Percentiles rank a stretch among this genome's conserved stretches.
These are phyloP conservation scores for Penicillium cosmopolitanum DNA, from an alignment of 495 filamentous ascomycete genomes.

Conservation along the genomic window DNA sequence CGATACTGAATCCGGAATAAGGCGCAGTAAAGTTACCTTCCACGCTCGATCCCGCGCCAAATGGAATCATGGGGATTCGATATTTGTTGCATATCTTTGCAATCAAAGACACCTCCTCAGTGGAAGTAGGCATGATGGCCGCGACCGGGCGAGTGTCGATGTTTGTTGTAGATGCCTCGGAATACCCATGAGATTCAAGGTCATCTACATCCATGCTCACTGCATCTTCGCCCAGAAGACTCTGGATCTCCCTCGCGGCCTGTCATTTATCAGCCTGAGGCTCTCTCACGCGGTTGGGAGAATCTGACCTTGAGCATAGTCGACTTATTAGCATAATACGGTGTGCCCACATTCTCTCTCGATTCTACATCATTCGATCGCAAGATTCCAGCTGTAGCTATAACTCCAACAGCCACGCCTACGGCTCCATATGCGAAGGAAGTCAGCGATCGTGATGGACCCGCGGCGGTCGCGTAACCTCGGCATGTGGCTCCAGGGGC, in stretches of 20 bases:
- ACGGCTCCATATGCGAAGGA: neutral
- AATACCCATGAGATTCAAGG: slow-evolving; percentile 79
- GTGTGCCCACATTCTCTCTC: neutral
- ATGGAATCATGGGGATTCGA: slow-evolving; percentile 81
- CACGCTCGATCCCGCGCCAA: slow-evolving; percentile 83
- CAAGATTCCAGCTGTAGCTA: neutral
- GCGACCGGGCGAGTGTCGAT: slow-evolving; percentile 77
- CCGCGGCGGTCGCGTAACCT: neutral
- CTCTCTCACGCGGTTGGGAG: neutral
- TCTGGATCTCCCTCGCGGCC: slow-evolving; percentile 17
- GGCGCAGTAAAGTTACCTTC: slow-evolving; percentile 90
- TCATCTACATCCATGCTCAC: slow-evolving; percentile 69
- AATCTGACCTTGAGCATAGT: slow-evolving; percentile 10
- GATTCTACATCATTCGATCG: neutral
- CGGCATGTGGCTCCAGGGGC: neutral
- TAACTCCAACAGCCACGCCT: neutral
- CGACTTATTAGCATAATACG: slow-evolving; percentile 5
- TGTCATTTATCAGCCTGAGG: neutral
- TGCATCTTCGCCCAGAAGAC: slow-evolving; percentile 16
- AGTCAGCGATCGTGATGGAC: neutral
- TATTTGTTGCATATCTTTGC: slow-evolving; percentile 82
- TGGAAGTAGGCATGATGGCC: slow-evolving; percentile 76
- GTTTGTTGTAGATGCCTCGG: slow-evolving; percentile 87
- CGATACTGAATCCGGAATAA: slow-evolving; percentile 83
- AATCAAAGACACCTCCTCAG: slow-evolving; percentile 78